Conservation (phyloP, 1,284 basidiomycete species). For the Cutaneotrichosporon dermatis region DNA sequence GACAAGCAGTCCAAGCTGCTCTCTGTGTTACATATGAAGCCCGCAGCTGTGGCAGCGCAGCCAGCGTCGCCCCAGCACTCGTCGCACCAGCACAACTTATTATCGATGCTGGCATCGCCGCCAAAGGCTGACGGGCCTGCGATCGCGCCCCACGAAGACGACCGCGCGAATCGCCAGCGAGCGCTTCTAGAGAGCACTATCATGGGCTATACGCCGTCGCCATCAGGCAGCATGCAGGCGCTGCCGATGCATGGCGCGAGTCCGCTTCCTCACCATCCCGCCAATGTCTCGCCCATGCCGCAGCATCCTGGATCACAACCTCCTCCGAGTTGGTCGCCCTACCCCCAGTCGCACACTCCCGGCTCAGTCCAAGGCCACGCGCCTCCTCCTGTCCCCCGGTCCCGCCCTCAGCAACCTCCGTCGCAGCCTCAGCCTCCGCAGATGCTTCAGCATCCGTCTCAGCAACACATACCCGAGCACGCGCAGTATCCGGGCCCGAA, state of each 20-base stretch:
- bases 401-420: background rate
- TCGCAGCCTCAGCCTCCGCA: background rate
- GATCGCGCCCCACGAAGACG: background rate
- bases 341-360: background rate
- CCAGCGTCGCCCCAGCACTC: conserved; percentile 3
- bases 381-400: background rate
- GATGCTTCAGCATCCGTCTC: background rate
- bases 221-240: background rate
- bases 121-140: background rate
- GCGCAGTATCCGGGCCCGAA: background rate
- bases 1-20: conserved; percentile 17
- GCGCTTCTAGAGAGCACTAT: conserved; percentile 5
- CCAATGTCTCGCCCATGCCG: background rate
- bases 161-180: conserved; percentile 3
- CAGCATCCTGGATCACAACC: too few species aligned
- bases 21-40: conserved; percentile 1
- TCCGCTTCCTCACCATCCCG: background rate
- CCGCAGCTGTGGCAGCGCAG: background rate
- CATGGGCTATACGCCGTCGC: background rate
- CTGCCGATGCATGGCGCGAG: background rate
- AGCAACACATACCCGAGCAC: background rate
- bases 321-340: background rate
- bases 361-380: background rate
- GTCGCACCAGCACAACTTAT: conserved; percentile 14
- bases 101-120: conserved; percentile 14